Evolutionary conservation across 1,284 basidiomycete species (phyloP).

Genomic region (Malassezia nana): DNA sequence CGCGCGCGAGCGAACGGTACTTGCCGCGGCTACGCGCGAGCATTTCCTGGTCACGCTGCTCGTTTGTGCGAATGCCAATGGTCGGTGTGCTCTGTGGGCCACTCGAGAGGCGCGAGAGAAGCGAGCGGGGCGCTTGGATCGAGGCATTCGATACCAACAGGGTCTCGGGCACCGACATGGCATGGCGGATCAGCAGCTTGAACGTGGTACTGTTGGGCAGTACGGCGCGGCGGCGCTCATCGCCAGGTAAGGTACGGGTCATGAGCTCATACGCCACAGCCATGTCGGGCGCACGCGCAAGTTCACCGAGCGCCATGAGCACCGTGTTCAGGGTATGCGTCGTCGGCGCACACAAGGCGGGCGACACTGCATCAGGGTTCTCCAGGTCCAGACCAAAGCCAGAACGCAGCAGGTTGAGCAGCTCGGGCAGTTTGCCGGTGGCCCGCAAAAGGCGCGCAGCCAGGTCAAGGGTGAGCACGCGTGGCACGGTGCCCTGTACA

Average conservation of each 20-base stretch:
- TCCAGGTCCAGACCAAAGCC: constrained; percentile 37
- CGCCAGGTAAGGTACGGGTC: constrained; percentile 24
- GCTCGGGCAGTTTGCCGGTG: constrained; percentile 32
- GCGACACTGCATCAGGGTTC: constrained; percentile 21
- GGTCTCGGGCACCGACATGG: constrained; percentile 28
- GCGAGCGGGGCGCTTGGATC: constrained; percentile 4
- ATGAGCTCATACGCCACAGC: constrained; percentile 39
- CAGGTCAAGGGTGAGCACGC: constrained; percentile 31
- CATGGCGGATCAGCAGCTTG: constrained; percentile 27
- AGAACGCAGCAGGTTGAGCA: constrained; percentile 28
- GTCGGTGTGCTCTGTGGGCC: not conserved
- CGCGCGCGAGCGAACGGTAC: constrained; percentile 16
- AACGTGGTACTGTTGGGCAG: constrained; percentile 37
- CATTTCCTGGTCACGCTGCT: constrained; percentile 22
- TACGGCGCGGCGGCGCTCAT: not conserved
- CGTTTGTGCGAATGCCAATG: constrained; percentile 22
- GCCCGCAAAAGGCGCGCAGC: constrained; percentile 32
- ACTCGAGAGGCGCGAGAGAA: not conserved
- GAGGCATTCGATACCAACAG: constrained; percentile 26
- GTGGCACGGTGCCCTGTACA: constrained; percentile 22
- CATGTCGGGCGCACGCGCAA: constrained; percentile 39
- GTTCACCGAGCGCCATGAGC: constrained; percentile 45
- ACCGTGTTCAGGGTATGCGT: constrained; percentile 42
- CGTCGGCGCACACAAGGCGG: constrained; percentile 15
- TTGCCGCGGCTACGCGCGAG: constrained; percentile 21